Evolutionary conservation across 1,284 basidiomycete genomes (phyloP).

Genomic region (Moesziomyces aphidis): DNA sequence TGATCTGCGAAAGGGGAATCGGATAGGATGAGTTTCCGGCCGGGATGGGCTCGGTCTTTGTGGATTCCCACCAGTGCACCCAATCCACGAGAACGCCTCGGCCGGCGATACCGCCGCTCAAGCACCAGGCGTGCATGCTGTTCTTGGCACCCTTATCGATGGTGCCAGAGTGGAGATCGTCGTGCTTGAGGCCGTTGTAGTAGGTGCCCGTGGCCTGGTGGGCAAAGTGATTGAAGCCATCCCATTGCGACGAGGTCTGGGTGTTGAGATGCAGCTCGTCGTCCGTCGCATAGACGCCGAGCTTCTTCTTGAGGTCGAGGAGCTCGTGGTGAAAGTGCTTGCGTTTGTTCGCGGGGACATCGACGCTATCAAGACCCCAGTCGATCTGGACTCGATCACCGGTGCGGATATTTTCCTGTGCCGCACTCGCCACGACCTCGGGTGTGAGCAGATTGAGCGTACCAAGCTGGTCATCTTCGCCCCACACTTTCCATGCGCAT

Average conservation of each 20-base stretch:
- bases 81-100: conserved; percentile 44
- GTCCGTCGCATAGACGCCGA: conserved; percentile 45
- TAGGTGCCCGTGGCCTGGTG: conserved; percentile 29
- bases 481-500: conserved; percentile 46
- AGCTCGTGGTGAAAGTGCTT: conserved; percentile 27
- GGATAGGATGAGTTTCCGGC: conserved; percentile 28
- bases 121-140: conserved; percentile 43
- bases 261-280: conserved; percentile 49
- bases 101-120: conserved; percentile 36
- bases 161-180: conserved; percentile 29
- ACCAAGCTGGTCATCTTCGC: conserved; percentile 30
- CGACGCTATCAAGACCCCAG: conserved; percentile 47
- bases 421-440: conserved; percentile 20
- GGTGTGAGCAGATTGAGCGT: conserved; percentile 42
- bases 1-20: conserved; percentile 35
- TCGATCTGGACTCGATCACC: conserved; percentile 46
- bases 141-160: conserved; percentile 24
- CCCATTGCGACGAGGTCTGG: conserved; percentile 46
- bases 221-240: conserved; percentile 47
- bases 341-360: conserved; percentile 34
- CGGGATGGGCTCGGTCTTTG: conserved; percentile 24
- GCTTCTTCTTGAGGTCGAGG: conserved; percentile 36
- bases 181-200: conserved; percentile 39
- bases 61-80: conserved; percentile 50
- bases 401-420: conserved; percentile 36